Evolutionary conservation across 1,284 basidiomycete genomes (phyloP).

Genomic region (Agaricales sp.): DNA sequence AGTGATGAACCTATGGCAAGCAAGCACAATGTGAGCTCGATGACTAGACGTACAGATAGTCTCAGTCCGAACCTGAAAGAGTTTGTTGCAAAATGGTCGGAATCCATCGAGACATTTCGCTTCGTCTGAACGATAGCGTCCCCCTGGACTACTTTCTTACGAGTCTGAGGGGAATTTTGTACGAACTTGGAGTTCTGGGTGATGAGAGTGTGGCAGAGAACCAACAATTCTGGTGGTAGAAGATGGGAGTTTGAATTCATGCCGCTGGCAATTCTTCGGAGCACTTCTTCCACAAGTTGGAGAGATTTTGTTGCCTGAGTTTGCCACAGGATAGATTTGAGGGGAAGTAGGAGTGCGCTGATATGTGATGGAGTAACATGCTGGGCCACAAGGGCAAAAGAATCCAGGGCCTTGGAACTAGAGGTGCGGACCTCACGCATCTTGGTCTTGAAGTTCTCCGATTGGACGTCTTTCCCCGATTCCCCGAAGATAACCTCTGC

Average conservation of each 20-base stretch:
- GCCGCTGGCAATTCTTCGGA: conserved; percentile 77
- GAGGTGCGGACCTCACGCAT: conserved; percentile 84
- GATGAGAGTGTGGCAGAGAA: conserved; percentile 85
- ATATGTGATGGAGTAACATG: conserved; percentile 70
- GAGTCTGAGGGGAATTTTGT: conserved; percentile 35
- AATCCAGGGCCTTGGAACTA: conserved; percentile 73
- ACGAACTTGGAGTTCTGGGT: conserved; percentile 85
- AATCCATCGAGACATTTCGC: conserved; percentile 44
- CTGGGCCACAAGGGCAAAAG: conserved; percentile 74
- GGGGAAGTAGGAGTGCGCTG: conserved; percentile 67
- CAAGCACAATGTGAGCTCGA: background rate
- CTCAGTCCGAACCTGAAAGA: conserved; percentile 68
- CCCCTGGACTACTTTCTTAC: conserved; percentile 29
- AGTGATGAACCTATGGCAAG: conserved; percentile 65
- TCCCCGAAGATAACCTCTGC: conserved; percentile 94
- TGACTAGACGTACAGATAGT: conserved; percentile 3
- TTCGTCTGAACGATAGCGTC: conserved; percentile 75
- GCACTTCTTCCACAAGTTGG: conserved; percentile 81
- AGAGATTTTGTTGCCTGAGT: conserved; percentile 80
- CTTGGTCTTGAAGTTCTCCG: conserved; percentile 91
- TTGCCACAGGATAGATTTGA: conserved; percentile 81
- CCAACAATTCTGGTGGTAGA: conserved; percentile 61
- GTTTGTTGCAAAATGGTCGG: conserved; percentile 75
- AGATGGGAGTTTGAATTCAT: conserved; percentile 79
- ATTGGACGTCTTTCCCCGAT: conserved; percentile 82